Conservation (phyloP, 805 yeast genomes). For the Yarrowia sp. region DNA sequence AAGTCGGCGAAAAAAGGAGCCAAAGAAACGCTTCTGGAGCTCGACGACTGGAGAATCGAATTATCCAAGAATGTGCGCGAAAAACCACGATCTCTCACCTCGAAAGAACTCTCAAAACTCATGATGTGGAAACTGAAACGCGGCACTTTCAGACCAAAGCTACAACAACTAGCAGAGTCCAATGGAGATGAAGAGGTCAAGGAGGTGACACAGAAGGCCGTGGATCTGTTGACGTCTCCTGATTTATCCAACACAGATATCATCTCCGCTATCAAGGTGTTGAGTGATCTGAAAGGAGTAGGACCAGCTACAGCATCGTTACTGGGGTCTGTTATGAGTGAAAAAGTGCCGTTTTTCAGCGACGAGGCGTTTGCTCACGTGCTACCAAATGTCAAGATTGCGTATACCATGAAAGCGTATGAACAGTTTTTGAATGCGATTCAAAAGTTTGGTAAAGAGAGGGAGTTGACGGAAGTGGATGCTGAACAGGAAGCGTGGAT, state of each 20-base stretch:
- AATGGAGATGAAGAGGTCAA: not conserved
- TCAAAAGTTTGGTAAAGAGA: not conserved
- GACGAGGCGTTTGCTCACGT: conserved; percentile 16
- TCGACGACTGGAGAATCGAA: not conserved
- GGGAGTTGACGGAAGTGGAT: not conserved
- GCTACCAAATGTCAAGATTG: not conserved
- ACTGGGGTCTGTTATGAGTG: not conserved
- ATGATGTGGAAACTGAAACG: conserved; percentile 24
- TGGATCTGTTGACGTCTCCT: not conserved
- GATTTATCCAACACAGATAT: not conserved
- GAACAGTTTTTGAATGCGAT: not conserved
- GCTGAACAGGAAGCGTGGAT: conserved; percentile 21
- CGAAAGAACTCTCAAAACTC: not conserved
- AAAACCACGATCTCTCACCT: not conserved
- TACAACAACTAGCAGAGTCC: conserved; percentile 13
- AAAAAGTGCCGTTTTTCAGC: conserved; percentile 4
- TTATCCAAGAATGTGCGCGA: not conserved
- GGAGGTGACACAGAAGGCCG: not conserved
- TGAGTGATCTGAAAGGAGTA: conserved; percentile 14
- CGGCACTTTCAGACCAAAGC: conserved; percentile 12
- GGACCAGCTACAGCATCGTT: conserved; percentile 23
- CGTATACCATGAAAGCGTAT: conserved; percentile 4
- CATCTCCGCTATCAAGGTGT: not conserved
- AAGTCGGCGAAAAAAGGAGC: conserved; percentile 14
- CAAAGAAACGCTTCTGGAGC: conserved; percentile 11